Base-by-base conservation (phyloP, 257 asterid genomes). In the Lycium barbarum region DNA sequence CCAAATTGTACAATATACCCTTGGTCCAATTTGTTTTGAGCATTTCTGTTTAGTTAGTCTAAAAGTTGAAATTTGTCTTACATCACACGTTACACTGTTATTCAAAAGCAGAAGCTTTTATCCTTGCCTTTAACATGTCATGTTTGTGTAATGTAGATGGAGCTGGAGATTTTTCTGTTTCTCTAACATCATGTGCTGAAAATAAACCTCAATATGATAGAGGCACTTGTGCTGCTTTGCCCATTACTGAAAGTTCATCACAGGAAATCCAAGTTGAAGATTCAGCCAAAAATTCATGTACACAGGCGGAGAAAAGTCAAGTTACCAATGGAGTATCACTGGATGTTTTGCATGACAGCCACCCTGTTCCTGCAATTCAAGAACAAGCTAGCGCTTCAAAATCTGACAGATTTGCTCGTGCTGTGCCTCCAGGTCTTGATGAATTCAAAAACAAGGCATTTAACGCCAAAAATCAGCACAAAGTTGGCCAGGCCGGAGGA, bases 361-460 rank as follows among this genome's bases (percentile, higher is more conserved):
- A 83, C 49, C 43, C 88, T 10, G 90, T 83, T 54, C 43, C 87
- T 14, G 86, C 81, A 55, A 62, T 82, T 43, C 82, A 78, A 79
- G 92, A 86, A 85, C 92, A 90, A 84, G 89, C 83, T 73, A 86
- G 80, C 76, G 83, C 84, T 84, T 36, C 88, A 38, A 85, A 84
- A 84, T 84, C 53, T 4, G 94, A 89, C 67, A 91, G 86, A 87
- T 67, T 85, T 47, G 81, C 94, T 67, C 91, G 70, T 84, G 87
- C 87, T 9, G 92, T 92, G 61, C 94, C 94, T 83, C 83, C 88
- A 47, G 93, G 96, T 63, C 97, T 97, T 58, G 98, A 94, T 85
- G 98, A 95, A 86, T 97, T 89, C 86, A 95, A 93, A 89, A 91
- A 89, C 87, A 95, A 92, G 86, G 98, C 96, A 84, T 85, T 91